phyloP scores from a whole-genome alignment of 2,329 filamentous ascomycete genomes.

The Fusarium virguliforme region DNA sequence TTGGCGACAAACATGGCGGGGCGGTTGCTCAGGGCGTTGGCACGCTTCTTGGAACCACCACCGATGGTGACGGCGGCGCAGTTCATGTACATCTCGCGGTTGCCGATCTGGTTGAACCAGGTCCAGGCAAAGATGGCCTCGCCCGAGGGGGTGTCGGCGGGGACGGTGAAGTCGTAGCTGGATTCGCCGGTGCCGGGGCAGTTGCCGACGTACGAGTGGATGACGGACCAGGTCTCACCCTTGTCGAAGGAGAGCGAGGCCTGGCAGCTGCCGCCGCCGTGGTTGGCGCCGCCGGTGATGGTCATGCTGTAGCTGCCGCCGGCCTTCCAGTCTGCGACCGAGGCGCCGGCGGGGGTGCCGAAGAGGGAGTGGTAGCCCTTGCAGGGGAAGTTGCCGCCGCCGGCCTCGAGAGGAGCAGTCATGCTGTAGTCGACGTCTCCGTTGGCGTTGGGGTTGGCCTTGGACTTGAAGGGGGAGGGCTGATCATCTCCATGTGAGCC shows the following conservation, averaged over 20 bases:
- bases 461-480: constrained; percentile 68
- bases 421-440: constrained; percentile 79
- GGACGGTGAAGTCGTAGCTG: constrained; percentile 77
- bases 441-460: constrained; percentile 64
- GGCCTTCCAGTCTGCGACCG: constrained; percentile 74
- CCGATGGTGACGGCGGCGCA: constrained; percentile 80
- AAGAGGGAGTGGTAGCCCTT: constrained; percentile 73
- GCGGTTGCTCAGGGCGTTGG: constrained; percentile 66
- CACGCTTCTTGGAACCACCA: constrained; percentile 56
- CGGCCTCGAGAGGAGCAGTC: constrained; percentile 74
- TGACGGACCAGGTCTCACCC: constrained; percentile 79
- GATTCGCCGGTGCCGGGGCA: constrained; percentile 65
- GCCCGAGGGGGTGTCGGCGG: constrained; percentile 72
- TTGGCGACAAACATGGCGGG: constrained; percentile 83
- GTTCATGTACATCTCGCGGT: constrained; percentile 91
- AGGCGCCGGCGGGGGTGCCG: constrained; percentile 65
- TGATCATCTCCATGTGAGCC: constrained; percentile 72
- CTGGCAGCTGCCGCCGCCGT: constrained; percentile 84
- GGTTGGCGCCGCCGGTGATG: constrained; percentile 74
- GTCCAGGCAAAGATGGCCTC: constrained; percentile 82
- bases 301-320: constrained; percentile 76
- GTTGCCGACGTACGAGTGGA: constrained; percentile 70
- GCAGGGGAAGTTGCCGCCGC: constrained; percentile 81
- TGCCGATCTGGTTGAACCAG: constrained; percentile 83
- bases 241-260: constrained; percentile 81